Conservation (phyloP, 257 asterid species). For the Gynochthodes officinalis region DNA sequence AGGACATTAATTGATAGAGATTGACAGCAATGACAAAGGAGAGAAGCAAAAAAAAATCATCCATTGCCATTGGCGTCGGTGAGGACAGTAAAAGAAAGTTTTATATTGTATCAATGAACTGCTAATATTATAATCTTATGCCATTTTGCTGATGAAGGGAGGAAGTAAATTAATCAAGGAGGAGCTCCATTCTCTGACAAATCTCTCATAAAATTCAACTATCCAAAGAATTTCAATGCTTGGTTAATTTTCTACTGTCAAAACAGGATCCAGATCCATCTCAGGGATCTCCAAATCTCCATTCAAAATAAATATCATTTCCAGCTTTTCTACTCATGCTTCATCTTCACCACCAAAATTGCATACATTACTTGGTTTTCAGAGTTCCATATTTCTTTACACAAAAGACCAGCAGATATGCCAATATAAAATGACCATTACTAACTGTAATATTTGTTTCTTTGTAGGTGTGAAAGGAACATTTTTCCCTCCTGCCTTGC, state of each 20-base stretch:
- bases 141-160: neutral
- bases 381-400: too few species aligned
- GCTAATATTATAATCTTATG: neutral
- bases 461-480: conserved; percentile 11
- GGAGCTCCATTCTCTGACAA: neutral
- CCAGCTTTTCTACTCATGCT: too few species aligned
- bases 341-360: neutral
- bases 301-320: too few species aligned
- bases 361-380: neutral
- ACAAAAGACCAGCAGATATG: neutral
- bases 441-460: neutral
- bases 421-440: neutral
- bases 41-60: neutral
- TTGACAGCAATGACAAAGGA: neutral
- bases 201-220: neutral
- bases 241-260: neutral
- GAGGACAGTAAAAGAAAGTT: too few species aligned
- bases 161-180: neutral
- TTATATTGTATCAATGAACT: neutral
- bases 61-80: neutral
- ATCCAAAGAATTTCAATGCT: conserved; percentile 3
- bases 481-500: conserved; percentile 6
- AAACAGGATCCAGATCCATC: neutral
- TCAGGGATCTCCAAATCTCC: too few species aligned
- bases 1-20: neutral